Evolutionary conservation across 768 basidiomycete genomes (phyloP), one percentile per base, ranked within the genome.

Genomic region (Tylopilus subfusipes): DNA sequence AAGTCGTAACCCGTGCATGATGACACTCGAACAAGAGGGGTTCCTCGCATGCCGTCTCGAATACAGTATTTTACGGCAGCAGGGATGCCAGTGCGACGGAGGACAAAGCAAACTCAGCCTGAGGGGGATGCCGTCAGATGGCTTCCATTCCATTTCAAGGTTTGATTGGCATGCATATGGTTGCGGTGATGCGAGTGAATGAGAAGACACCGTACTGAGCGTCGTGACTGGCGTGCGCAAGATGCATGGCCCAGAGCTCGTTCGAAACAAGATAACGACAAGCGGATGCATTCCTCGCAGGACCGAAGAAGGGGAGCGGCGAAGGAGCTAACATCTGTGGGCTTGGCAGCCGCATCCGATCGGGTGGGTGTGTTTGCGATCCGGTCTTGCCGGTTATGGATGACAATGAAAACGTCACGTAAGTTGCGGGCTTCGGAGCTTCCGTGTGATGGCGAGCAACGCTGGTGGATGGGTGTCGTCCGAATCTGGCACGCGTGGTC

Each of bases 401-500:
- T 48, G 44, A 31, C 18, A 29, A 46, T 42, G 29, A 45, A 29
- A 42, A 40, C 56, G 50, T 49, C 34, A 39, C 52, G 38, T 38
- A 38, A n/a, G 18, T 11, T 11, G 22, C 50, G 40, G 50, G 16
- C 51, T 54, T 59, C 57, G 70, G 43, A 74, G 63, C 69, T 85
- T 85, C 82, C 83, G 82, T 47, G 81, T 82, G 13, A 80, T 78
- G 33, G 61, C 9, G 81, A 82, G 9, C 80, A 76, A 36, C 78
- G 76, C 54, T 82, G 68, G 16, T 6, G 18, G 36, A 4, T 38
- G 25, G 33, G 34, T 27, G 40, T 14, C 38, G 2, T 31, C 61
- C 53, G 16, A 31, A 62, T 48, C 9, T 30, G 53, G 44, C 19
- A 53, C 21, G 12, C 25, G 36, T 36, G 22, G 21, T 36, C 47